Conservation (phyloP, 2,329 filamentous ascomycete genomes). For the Fusarium subtropicale region DNA sequence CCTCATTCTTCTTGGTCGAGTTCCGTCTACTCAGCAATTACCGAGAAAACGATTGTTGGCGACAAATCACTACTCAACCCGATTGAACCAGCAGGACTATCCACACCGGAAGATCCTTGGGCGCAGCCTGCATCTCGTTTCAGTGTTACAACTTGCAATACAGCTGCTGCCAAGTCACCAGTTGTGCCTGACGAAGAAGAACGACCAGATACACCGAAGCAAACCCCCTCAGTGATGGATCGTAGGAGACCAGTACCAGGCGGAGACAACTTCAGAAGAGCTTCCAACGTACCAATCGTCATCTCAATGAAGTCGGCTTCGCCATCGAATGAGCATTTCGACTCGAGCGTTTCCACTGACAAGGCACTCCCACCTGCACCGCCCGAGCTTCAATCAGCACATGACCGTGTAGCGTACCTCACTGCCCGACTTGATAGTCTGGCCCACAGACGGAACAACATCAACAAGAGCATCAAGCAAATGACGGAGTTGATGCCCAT, state of each 20-base stretch:
- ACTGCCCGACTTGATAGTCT: constrained; percentile 74
- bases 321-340: constrained; percentile 40
- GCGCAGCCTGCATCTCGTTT: constrained; percentile 69
- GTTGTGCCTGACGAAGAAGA: constrained; percentile 43
- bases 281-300: constrained; percentile 44
- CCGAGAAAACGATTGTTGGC: constrained; percentile 38
- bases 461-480: constrained; percentile 78
- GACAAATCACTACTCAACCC: constrained; percentile 25
- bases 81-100: constrained; percentile 31
- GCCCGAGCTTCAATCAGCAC: constrained; percentile 65
- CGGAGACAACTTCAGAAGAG: constrained; percentile 37
- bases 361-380: constrained; percentile 73
- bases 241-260: constrained; percentile 49
- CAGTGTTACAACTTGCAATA: constrained; percentile 71
- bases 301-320: constrained; percentile 48
- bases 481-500: constrained; percentile 82
- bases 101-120: constrained; percentile 54
- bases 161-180: constrained; percentile 55
- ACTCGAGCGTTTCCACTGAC: constrained; percentile 55
- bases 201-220: constrained; percentile 39
- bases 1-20: constrained; percentile 52
- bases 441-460: constrained; percentile 75
- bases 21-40: constrained; percentile 52
- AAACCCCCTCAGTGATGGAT: constrained; percentile 47
- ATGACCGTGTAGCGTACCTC: constrained; percentile 74